Percentiles rank a stretch among this genome's conserved stretches.
Evolutionary conservation across 805 yeast genomes (phyloP).

Genomic region (Saccharomycopsis capsularis): DNA sequence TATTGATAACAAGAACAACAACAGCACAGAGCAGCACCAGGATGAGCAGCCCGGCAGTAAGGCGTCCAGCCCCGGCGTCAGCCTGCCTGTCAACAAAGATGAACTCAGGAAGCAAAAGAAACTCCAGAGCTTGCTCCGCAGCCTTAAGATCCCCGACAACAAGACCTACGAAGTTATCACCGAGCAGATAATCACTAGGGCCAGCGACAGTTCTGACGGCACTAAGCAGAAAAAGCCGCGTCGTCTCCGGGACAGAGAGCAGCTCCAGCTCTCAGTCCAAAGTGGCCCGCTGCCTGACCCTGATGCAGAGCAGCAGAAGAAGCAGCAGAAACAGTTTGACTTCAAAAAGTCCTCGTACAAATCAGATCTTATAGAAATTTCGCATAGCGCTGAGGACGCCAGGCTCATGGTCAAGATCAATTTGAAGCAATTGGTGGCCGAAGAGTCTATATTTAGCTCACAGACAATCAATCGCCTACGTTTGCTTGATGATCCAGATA

Average conservation of each 20-base stretch:
- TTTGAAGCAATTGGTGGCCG: constrained; percentile 9
- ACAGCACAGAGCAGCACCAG: neutral
- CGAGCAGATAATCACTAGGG: constrained; percentile 28
- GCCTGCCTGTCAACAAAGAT: too few relatives aligned
- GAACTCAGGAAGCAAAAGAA: constrained; percentile 14
- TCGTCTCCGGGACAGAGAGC: constrained; percentile 21
- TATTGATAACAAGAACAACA: neutral
- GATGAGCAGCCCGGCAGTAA: neutral
- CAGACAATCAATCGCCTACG: neutral
- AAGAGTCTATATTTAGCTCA: constrained; percentile 11
- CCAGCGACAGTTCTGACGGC: neutral
- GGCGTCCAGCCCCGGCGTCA: too few relatives aligned
- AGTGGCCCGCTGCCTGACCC: constrained; percentile 1
- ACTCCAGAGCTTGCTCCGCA: constrained; percentile 25
- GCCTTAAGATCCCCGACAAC: constrained; percentile 34
- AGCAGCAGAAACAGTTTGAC: neutral
- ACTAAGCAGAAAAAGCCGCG: constrained; percentile 19
- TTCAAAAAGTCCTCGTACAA: neutral
- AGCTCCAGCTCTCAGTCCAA: constrained; percentile 4
- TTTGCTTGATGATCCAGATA: neutral
- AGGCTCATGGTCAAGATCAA: constrained; percentile 11
- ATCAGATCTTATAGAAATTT: neutral
- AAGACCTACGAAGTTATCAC: constrained; percentile 32
- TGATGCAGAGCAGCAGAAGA: neutral
- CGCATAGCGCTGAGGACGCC: neutral